A percentile compares a stretch with the other conserved stretches of the same genome.
phyloP scores from a whole-genome alignment of 2,329 filamentous ascomycete genomes.

The Incumbomyces lentus region DNA sequence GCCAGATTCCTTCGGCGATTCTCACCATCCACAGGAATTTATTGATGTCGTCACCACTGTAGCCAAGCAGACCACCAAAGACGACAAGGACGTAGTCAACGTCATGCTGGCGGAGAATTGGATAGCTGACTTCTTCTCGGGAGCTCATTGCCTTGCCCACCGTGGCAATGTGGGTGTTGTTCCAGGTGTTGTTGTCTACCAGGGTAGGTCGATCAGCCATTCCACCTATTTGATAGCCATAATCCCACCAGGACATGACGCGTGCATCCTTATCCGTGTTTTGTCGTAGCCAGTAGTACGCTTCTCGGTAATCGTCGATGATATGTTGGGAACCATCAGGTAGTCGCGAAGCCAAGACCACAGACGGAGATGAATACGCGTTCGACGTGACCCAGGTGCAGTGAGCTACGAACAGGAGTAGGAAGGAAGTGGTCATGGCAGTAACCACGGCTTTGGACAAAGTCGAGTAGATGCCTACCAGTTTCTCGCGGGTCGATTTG shows the following conservation, averaged over 20 bases:
- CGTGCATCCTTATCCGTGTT: conserved; percentile 93
- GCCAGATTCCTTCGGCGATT: conserved; percentile 98
- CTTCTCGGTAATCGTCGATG: conserved; percentile 98
- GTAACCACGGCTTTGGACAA: conserved; percentile 73
- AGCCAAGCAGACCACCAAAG: conserved; percentile 89
- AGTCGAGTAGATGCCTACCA: conserved; percentile 72
- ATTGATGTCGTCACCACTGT: conserved; percentile 98
- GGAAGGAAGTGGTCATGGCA: conserved; percentile 61
- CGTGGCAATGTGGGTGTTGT: conserved; percentile 98
- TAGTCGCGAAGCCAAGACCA: conserved; percentile 83
- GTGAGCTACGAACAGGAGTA: conserved; percentile 88
- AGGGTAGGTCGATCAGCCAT: conserved; percentile 97
- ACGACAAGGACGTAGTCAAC: conserved; percentile 98
- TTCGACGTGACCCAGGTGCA: conserved; percentile 99
- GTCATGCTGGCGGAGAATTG: conserved; percentile 96
- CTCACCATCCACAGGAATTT: conserved; percentile 99
- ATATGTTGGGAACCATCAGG: conserved; percentile 96
- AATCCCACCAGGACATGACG: conserved; percentile 99
- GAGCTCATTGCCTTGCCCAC: conserved; percentile 99
- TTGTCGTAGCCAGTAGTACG: conserved; percentile 97
- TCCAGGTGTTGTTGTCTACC: conserved; percentile 99
- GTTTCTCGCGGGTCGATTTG: conserved; percentile 59
- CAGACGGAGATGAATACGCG: conserved; percentile 94
- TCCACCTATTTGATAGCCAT: conserved; percentile 97
- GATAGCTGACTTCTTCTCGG: conserved; percentile 93